These are phyloP conservation scores for Russula sp. DNA, from an alignment of 768 basidiomycete species.

Conservation along the genomic window DNA sequence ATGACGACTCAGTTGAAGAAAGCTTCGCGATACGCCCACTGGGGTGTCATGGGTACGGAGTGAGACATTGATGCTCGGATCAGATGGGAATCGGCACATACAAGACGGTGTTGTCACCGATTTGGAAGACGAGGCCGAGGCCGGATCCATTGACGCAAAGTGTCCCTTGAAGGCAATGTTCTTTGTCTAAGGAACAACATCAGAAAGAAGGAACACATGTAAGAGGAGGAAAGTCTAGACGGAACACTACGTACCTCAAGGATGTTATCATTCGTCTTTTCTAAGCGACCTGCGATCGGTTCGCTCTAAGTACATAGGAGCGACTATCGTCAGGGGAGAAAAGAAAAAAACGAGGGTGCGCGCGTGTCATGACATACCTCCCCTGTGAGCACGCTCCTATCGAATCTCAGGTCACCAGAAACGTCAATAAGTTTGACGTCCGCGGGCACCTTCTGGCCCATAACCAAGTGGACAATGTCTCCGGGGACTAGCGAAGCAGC, in stretches of 20 bases:
- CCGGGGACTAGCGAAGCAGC: slow-evolving; percentile 65
- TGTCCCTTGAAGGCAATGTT: slow-evolving; percentile 61
- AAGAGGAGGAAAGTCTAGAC: background rate
- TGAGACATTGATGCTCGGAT: background rate
- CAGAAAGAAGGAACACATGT: slow-evolving; percentile 17
- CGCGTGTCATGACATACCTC: slow-evolving; percentile 42
- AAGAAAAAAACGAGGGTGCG: slow-evolving; percentile 31
- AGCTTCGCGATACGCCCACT: slow-evolving; percentile 44
- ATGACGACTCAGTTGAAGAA: slow-evolving; percentile 34
- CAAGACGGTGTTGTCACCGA: slow-evolving; percentile 51
- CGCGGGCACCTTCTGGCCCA: slow-evolving; percentile 70
- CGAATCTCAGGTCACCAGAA: slow-evolving; percentile 57
- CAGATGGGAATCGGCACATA: slow-evolving; percentile 37
- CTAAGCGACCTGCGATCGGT: slow-evolving; percentile 28
- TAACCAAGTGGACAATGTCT: slow-evolving; percentile 58
- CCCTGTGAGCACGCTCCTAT: slow-evolving; percentile 64
- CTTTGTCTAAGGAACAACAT: slow-evolving; percentile 43
- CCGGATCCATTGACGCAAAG: slow-evolving; percentile 52
- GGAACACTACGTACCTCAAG: slow-evolving; percentile 20
- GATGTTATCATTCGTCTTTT: slow-evolving; percentile 37
- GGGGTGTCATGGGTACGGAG: background rate
- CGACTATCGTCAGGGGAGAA: slow-evolving; percentile 33
- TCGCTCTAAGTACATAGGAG: slow-evolving; percentile 25
- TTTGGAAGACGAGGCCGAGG: slow-evolving; percentile 47
- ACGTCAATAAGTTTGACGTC: slow-evolving; percentile 63